Base-by-base conservation (phyloP, 2,329 filamentous ascomycete species). In the Clarireedia hainanense region DNA sequence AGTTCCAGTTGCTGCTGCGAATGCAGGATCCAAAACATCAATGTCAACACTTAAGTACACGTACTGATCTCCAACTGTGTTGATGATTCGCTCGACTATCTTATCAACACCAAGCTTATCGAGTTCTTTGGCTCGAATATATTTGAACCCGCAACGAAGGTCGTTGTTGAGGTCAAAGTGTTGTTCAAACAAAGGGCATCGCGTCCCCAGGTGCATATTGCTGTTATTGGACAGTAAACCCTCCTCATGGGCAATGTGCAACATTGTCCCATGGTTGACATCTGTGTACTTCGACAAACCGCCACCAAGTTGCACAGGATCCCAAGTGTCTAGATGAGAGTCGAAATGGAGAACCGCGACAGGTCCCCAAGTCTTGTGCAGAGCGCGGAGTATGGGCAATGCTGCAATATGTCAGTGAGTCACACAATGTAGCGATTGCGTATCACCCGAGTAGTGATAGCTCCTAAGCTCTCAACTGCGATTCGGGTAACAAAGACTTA, bases 171-270 rank as follows among this genome's bases (percentile, higher is more conserved):
- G 47, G 46, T 68, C 66, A 26, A 58, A 67, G 46, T 65, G 62
- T 46, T 62, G 55, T 34, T 67, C 62, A 34, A 61, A 60, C 0
- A 67, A 54, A 2, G 52, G 48, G 42, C 62, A 67, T 6, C 66
- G 61, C 14, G 64, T 64, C 20, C 66, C 66, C 1, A 67, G 52
- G 59, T 68, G 66, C 65, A 68, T 67, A 17, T 66, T 67, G 51
- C 64, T 64, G 34, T 65, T 45, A 42, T 66, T 65, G 2, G 65
- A 66, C 5, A 68, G 55, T 4, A 68, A 55, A 3, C 65, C 66
- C 58, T 69, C 67, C 50, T 68, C 65, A 23, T 68, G 65, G 7
- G 67, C 67, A n/a, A 68, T 67, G 42, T 68, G 66, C 9, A 69
- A 58, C 62, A 69, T 67, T 1, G 67, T 68, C 2, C 67, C 67